Conservation (phyloP, 140 eudicot genomes). For the Stevia rebaudiana region DNA sequence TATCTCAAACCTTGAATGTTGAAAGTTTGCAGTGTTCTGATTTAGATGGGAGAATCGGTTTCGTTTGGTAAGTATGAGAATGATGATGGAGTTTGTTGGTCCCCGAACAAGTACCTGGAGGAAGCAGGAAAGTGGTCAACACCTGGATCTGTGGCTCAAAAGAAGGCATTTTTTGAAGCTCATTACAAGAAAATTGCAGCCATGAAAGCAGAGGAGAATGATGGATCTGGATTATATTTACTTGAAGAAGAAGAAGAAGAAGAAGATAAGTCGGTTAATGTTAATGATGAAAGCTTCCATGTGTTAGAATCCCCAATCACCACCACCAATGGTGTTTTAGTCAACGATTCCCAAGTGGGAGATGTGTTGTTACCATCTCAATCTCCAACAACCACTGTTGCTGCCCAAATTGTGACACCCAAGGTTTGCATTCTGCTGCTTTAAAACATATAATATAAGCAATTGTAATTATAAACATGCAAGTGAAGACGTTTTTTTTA, state of each 20-base stretch:
- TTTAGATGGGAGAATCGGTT: constrained; percentile 87
- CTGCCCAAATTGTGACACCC: too few relatives aligned
- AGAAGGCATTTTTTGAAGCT: constrained; percentile 96
- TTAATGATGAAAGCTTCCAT: too few relatives aligned
- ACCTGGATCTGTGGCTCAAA: constrained; percentile 95
- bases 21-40: too few relatives aligned
- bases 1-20: too few relatives aligned
- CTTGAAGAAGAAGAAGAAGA: too few relatives aligned
- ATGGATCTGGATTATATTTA: constrained; percentile 10
- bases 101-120: constrained; percentile 87
- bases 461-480: too few relatives aligned
- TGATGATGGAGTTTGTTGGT: constrained; percentile 81
- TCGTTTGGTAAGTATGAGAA: constrained; percentile 86
- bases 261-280: too few relatives aligned
- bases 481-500: too few relatives aligned
- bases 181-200: constrained; percentile 95
- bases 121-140: constrained; percentile 85
- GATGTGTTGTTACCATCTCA: constrained; percentile 4
- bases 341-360: neutral
- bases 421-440: too few relatives aligned
- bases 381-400: neutral
- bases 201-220: constrained; percentile 49
- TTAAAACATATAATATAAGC: too few relatives aligned
- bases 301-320: neutral
- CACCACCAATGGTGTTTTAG: too few relatives aligned